A percentile compares a stretch with the other conserved stretches of the same genome.
phyloP scores from a whole-genome alignment of 108 stramenopile genomes.

The Skeletonema costatum region DNA sequence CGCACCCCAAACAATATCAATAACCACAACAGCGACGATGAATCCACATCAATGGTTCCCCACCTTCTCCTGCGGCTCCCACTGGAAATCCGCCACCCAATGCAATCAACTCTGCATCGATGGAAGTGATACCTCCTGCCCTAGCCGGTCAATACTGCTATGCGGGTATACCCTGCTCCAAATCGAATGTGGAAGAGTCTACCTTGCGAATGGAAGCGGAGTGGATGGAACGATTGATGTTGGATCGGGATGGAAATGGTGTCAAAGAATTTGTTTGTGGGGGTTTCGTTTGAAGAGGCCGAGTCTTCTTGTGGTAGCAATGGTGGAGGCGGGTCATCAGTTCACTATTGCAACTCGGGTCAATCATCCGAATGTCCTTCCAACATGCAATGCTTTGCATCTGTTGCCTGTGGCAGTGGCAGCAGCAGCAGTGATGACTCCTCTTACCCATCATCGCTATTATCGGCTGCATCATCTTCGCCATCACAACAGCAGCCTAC shows the following conservation, averaged over 20 bases:
- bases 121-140: not conserved
- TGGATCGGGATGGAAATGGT: not conserved
- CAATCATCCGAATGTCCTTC: not conserved
- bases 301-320: not conserved
- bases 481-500: not conserved
- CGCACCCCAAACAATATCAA: too few relatives aligned
- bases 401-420: not conserved
- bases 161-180: not conserved
- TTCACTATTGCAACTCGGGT: not conserved
- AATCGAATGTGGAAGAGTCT: not conserved
- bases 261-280: not conserved
- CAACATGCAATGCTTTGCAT: not conserved
- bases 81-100: not conserved
- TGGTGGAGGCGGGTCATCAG: not conserved
- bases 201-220: not conserved
- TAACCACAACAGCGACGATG: too few relatives aligned
- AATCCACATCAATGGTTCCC: not conserved
- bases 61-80: not conserved
- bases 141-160: not conserved
- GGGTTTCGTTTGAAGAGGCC: not conserved
- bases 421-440: too few relatives aligned
- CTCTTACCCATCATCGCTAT: too few relatives aligned
- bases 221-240: not conserved
- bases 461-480: not conserved
- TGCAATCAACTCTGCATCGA: not conserved